Base-by-base conservation (phyloP, 2,329 filamentous ascomycete genomes). In the Dactylonectria estremocensis region DNA sequence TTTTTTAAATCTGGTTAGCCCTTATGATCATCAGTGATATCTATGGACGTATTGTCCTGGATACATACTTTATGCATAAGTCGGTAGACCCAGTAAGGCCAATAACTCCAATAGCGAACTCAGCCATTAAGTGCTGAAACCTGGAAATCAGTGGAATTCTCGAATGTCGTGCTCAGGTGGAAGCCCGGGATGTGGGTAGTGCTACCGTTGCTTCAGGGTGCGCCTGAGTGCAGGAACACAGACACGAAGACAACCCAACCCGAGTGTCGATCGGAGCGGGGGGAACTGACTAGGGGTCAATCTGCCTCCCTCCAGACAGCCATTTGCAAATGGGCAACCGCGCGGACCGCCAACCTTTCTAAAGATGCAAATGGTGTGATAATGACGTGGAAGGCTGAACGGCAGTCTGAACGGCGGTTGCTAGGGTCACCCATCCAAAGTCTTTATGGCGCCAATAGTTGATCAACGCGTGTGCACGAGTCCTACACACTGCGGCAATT, bases 21-120 rank as follows among this genome's bases (percentile, higher is more conserved):
- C 28, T 52, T 52, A 33, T 28, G 5, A 52, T 52, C 49, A 33
- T 52, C 49, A 9, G 49, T 31, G 14, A 28, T 52, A 28, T 52
- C 22, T 31, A 52, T 52, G 24, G 24, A 33, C 6, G n/a, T 52
- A n/a, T 52, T 52, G 3, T 52, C 24, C 48, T 24, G 48, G 49
- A 52, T 52, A 52, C 49, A 28, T 31, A 57, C 54, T 46, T 57
- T 2, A 46, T 57, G 16, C 54, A 57, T 24, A 45, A 7, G n/a
- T 57, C 54, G 43, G 46, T 57, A 57, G 54, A 33, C 22, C 54
- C 54, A 14, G 43, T 14, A 31, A 57, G 37, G 24, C 54, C 22
- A 57, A 57, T 7, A 45, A 45, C 54, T 46, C 54, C 54, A 50
- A 52, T 35, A 40, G 33, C 57, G 16, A 60, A 35, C 16, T 52